phyloP scores from a whole-genome alignment of 495 filamentous ascomycete species.

The Usnea hakonensis region DNA sequence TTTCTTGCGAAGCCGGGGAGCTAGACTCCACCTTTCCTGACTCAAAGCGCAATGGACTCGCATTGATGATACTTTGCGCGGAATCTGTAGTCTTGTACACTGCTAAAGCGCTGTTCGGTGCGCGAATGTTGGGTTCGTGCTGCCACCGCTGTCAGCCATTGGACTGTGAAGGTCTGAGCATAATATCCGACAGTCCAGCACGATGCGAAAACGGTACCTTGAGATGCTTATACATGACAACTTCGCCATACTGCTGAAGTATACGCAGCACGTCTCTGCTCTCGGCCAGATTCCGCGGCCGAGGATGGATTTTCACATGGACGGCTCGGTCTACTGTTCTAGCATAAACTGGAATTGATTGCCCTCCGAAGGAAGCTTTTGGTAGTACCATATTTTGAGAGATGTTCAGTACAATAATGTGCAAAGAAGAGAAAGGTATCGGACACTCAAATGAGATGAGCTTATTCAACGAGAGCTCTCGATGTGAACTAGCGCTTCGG shows the following conservation, averaged over 20 bases:
- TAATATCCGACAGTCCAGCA: neutral
- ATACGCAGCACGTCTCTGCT: slow-evolving; percentile 62
- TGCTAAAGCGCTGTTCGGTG: slow-evolving; percentile 33
- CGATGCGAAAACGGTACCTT: slow-evolving; percentile 40
- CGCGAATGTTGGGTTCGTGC: slow-evolving; percentile 32
- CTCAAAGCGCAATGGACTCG: slow-evolving; percentile 34
- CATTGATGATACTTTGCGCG: slow-evolving; percentile 31
- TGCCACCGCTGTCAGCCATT: slow-evolving; percentile 18
- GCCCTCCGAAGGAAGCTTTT: neutral
- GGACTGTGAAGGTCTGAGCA: slow-evolving; percentile 1
- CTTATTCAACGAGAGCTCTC: neutral
- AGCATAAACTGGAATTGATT: slow-evolving; percentile 14
- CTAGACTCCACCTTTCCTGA: neutral
- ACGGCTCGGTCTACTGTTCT: slow-evolving; percentile 31
- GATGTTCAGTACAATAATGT: neutral
- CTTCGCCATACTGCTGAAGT: slow-evolving; percentile 67
- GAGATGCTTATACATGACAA: slow-evolving; percentile 67
- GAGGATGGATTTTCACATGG: slow-evolving; percentile 57
- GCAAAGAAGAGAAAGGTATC: too few species aligned
- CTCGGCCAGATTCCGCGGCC: slow-evolving; percentile 57
- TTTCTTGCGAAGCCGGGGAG: neutral
- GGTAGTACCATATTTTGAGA: slow-evolving; percentile 3
- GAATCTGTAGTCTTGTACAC: slow-evolving; percentile 32
- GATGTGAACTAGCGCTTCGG: neutral
- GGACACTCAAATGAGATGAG: too few species aligned